Conservation (phyloP, 2,329 filamentous ascomycete genomes). For the Emericellopsis atlantica region DNA sequence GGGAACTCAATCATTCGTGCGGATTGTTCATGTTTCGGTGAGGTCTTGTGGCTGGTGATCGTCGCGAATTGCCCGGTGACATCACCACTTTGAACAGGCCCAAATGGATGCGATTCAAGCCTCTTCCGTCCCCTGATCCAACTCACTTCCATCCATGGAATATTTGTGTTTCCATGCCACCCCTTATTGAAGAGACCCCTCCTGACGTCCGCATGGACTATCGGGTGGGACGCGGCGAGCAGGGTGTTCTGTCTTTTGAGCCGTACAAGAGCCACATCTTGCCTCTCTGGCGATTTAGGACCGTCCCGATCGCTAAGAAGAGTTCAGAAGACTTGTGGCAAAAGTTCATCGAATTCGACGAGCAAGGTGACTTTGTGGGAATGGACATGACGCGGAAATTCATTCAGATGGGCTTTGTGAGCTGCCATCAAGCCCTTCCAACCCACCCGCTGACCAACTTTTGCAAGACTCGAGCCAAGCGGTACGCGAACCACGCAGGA, state of each 20-base stretch:
- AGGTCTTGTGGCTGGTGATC: no score
- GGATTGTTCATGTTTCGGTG: no score
- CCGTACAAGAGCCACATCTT: conserved; percentile 49
- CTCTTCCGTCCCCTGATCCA: no score
- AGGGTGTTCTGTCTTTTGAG: conserved; percentile 48
- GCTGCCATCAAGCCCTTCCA: neutral
- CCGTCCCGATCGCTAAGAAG: conserved; percentile 11
- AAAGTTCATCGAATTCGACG: conserved; percentile 39
- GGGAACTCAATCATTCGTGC: no score
- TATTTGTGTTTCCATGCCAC: neutral
- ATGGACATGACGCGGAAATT: conserved; percentile 55
- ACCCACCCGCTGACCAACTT: neutral
- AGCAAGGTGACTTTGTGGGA: conserved; percentile 42
- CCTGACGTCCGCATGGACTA: conserved; percentile 20
- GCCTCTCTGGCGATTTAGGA: conserved; percentile 44
- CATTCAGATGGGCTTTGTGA: conserved; percentile 41
- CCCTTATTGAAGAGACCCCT: neutral
- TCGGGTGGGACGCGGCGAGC: conserved; percentile 45
- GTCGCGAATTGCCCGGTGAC: no score
- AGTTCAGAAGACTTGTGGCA: conserved; percentile 34
- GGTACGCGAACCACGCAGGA: conserved; percentile 43
- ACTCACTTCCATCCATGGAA: no score
- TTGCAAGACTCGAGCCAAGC: conserved; percentile 43
- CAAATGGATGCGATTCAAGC: no score
- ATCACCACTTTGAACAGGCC: no score